These are phyloP conservation scores for Sporobolomyces phaffii DNA, from an alignment of 768 basidiomycete species.

Conservation along the genomic window DNA sequence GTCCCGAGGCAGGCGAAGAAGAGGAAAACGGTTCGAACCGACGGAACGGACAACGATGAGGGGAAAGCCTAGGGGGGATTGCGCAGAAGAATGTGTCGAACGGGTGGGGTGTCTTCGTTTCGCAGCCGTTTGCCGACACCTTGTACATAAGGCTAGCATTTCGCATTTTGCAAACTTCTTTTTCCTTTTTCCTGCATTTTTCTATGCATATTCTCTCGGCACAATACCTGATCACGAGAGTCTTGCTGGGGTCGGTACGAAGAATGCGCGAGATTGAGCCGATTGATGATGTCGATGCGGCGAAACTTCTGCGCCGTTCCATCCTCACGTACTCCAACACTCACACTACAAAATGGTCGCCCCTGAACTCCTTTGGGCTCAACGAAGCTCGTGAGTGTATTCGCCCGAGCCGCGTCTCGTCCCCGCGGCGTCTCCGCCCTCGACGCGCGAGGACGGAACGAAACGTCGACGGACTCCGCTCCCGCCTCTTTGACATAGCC, in stretches of 20 bases:
- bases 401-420: slow-evolving; percentile 45
- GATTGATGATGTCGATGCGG: not conserved
- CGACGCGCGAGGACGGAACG: not conserved
- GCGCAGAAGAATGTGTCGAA: too few relatives aligned
- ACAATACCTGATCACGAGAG: too few relatives aligned
- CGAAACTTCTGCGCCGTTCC: not conserved
- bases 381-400: slow-evolving; percentile 66
- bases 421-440: too few relatives aligned
- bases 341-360: slow-evolving; percentile 47
- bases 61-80: too few relatives aligned
- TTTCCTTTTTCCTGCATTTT: too few relatives aligned
- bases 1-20: slow-evolving; percentile 13
- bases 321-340: not conserved
- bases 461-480: too few relatives aligned
- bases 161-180: not conserved
- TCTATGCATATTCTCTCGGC: too few relatives aligned
- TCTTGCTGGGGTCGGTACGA: not conserved
- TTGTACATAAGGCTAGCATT: not conserved
- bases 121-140: too few relatives aligned
- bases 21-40: not conserved
- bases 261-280: not conserved
- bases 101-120: too few relatives aligned
- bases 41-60: not conserved
- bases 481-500: too few relatives aligned
- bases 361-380: slow-evolving; percentile 92